phyloP scores from a whole-genome alignment of 768 basidiomycete genomes.

The Pleurotus pulmonarius region DNA sequence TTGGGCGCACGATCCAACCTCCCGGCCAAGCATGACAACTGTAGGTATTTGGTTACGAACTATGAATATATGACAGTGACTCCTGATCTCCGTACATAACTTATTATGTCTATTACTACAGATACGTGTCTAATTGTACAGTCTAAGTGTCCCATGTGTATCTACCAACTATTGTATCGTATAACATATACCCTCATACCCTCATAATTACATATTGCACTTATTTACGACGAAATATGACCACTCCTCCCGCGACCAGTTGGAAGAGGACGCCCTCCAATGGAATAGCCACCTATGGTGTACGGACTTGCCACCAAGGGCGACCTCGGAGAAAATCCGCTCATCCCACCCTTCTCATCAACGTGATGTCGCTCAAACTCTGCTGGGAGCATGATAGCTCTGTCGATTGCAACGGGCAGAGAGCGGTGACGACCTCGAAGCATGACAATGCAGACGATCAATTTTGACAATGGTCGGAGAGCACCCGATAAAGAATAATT shows the following conservation, averaged over 20 bases:
- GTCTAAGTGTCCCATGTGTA: no score
- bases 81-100: no score
- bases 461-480: constrained; percentile 1
- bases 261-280: not conserved
- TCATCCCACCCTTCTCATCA: not conserved
- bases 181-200: not conserved
- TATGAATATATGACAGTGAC: no score
- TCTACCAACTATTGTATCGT: not conserved
- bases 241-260: not conserved
- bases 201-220: not conserved
- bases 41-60: not conserved
- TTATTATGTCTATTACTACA: no score
- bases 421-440: constrained; percentile 87
- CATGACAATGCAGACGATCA: constrained; percentile 6
- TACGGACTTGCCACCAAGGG: constrained; percentile 1
- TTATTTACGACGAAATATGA: constrained; percentile 1
- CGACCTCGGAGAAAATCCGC: not conserved
- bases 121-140: no score
- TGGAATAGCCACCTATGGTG: constrained; percentile 1
- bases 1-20: not conserved
- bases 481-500: constrained; percentile 8
- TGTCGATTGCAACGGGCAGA: constrained; percentile 85
- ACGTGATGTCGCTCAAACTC: constrained; percentile 39
- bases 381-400: constrained; percentile 77
- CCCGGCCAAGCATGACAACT: constrained; percentile 1